These are phyloP conservation scores for Micractinium sp. DNA, from an alignment of 139 green algal genomes.

Conservation along the genomic window DNA sequence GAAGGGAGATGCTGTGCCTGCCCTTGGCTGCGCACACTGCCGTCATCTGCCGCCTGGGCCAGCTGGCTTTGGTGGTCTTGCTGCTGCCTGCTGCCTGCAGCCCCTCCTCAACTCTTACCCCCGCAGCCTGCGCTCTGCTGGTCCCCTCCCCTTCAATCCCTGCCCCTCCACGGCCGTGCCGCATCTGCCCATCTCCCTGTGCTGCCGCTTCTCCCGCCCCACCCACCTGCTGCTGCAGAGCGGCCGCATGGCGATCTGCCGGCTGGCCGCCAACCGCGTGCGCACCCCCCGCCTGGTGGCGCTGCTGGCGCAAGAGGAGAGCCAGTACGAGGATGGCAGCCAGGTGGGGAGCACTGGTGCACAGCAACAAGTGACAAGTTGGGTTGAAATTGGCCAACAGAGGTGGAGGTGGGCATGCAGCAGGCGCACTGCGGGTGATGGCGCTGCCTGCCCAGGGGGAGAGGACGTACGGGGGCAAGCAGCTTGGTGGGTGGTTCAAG, in stretches of 20 bases:
- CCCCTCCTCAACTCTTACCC: too few relatives aligned
- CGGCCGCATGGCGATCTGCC: constrained; percentile 45
- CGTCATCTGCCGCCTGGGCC: too few relatives aligned
- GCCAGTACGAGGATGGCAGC: not conserved
- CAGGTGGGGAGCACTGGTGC: not conserved
- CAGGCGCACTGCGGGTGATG: not conserved
- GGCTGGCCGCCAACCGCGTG: constrained; percentile 35
- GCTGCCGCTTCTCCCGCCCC: not conserved
- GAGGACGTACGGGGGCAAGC: too few relatives aligned
- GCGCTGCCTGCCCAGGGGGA: not conserved
- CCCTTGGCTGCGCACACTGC: too few relatives aligned
- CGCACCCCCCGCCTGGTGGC: constrained; percentile 58
- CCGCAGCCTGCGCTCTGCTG: too few relatives aligned
- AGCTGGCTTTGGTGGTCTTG: too few relatives aligned
- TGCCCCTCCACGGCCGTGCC: not conserved
- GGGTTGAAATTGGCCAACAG: too few relatives aligned
- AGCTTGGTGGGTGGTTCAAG: too few relatives aligned
- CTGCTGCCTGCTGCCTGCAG: too few relatives aligned
- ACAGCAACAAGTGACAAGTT: not conserved
- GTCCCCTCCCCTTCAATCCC: too few relatives aligned
- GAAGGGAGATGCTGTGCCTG: too few relatives aligned
- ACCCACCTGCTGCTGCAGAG: not conserved
- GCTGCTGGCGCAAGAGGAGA: constrained; percentile 54
- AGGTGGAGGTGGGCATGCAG: too few relatives aligned
- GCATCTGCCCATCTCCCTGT: not conserved